A percentile compares a stretch with the other conserved stretches of the same genome.
phyloP scores from a whole-genome alignment of 2,329 filamentous ascomycete genomes.

The Triangularia verruculosa region DNA sequence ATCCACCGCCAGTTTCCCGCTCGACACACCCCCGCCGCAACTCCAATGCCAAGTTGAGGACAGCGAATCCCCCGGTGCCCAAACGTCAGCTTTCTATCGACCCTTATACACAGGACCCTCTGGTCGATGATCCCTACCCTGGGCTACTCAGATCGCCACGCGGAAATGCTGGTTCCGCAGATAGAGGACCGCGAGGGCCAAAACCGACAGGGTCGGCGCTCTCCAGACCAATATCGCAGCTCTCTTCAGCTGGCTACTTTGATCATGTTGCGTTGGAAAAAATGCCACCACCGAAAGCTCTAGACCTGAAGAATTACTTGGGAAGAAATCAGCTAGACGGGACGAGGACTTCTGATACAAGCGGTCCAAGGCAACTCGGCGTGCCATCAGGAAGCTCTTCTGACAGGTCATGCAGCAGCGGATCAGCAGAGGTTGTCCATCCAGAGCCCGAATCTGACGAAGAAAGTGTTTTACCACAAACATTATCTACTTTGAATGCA shows the following conservation, averaged over 20 bases:
- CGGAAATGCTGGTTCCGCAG: slow-evolving; percentile 18
- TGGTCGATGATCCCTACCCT: slow-evolving; percentile 32
- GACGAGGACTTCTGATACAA: slow-evolving; percentile 18
- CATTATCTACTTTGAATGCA: slow-evolving; percentile 51
- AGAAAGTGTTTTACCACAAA: slow-evolving; percentile 51
- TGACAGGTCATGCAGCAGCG: slow-evolving; percentile 24
- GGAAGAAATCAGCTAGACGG: slow-evolving; percentile 24
- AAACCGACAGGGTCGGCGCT: slow-evolving; percentile 28
- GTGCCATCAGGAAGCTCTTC: slow-evolving; percentile 23
- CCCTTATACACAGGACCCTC: slow-evolving; percentile 29
- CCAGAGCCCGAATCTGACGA: slow-evolving; percentile 30
- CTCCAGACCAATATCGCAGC: slow-evolving; percentile 35
- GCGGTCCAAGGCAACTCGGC: slow-evolving; percentile 23
- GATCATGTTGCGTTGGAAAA: slow-evolving; percentile 34
- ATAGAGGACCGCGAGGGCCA: slow-evolving; percentile 24
- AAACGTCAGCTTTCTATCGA: slow-evolving; percentile 36
- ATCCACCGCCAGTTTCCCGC: slow-evolving; percentile 15
- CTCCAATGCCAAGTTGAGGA: slow-evolving; percentile 35
- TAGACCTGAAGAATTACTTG: slow-evolving; percentile 26
- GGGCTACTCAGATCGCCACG: slow-evolving; percentile 33
- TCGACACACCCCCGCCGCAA: slow-evolving; percentile 30
- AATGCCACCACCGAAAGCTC: slow-evolving; percentile 32
- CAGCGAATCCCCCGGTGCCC: slow-evolving; percentile 29
- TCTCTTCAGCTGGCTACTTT: slow-evolving; percentile 34
- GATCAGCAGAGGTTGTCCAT: slow-evolving; percentile 19